Conservation (phyloP, 352 stramenopile species). For the Heterotrichella gracilis region DNA sequence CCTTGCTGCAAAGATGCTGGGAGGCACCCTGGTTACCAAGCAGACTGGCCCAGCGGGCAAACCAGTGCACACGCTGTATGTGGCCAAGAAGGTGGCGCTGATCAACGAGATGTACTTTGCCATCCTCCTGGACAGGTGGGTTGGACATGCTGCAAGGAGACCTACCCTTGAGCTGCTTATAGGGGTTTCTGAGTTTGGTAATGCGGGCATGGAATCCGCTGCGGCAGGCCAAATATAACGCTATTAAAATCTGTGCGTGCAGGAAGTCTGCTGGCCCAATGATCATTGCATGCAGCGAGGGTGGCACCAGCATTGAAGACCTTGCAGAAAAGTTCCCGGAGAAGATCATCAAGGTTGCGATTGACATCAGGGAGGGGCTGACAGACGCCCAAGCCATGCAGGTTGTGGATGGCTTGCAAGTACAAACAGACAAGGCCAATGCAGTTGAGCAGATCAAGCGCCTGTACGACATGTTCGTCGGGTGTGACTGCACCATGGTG, state of each 20-base stretch:
- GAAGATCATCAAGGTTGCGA: conserved; percentile 48
- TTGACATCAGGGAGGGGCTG: conserved; percentile 63
- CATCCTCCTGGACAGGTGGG: conserved; percentile 94
- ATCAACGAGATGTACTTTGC: conserved; percentile 82
- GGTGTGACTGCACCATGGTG: conserved; percentile 70
- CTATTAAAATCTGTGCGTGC: too few species aligned
- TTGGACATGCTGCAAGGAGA: too few species aligned
- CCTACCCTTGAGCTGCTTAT: too few species aligned
- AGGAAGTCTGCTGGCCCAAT: conserved; percentile 56
- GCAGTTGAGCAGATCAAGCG: conserved; percentile 22
- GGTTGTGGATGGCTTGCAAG: too few species aligned
- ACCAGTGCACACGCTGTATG: conserved; percentile 26
- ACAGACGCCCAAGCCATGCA: too few species aligned
- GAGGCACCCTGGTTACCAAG: conserved; percentile 24
- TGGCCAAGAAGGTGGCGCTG: conserved; percentile 56
- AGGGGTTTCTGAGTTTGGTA: too few species aligned
- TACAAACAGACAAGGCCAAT: too few species aligned
- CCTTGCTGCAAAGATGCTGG: conserved; percentile 22
- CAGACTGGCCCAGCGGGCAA: conserved; percentile 22
- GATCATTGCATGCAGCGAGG: conserved; percentile 56
- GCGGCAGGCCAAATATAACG: too few species aligned
- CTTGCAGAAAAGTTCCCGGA: conserved; percentile 62
- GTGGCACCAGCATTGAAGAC: conserved; percentile 77
- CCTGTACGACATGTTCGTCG: conserved; percentile 80
- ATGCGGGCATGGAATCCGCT: too few species aligned